Evolutionary conservation across 2,329 filamentous ascomycete genomes (phyloP).

Genomic region (Verticillium nonalfalfae): DNA sequence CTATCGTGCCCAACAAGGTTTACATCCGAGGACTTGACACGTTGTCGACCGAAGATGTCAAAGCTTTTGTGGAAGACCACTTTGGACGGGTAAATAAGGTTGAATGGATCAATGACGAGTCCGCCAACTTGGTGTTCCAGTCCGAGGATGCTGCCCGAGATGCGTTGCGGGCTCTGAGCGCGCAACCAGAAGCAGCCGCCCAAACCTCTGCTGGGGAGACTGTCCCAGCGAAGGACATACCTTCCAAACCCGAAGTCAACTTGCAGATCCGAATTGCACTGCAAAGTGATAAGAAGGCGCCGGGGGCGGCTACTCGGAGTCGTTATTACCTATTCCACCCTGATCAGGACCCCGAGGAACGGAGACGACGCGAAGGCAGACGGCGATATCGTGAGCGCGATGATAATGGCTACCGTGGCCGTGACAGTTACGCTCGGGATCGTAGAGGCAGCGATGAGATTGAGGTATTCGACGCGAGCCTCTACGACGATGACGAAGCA

Average conservation of each 20-base stretch:
- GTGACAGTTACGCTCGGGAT: conserved; percentile 25
- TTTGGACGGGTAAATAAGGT: conserved; percentile 56
- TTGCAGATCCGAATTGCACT: conserved; percentile 72
- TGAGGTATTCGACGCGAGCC: conserved; percentile 62
- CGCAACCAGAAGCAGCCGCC: conserved; percentile 35
- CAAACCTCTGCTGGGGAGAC: conserved; percentile 53
- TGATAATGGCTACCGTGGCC: conserved; percentile 19
- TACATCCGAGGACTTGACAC: conserved; percentile 79
- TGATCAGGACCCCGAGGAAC: conserved; percentile 77
- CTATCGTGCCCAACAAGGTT: conserved; percentile 49
- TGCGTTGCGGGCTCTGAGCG: conserved; percentile 47
- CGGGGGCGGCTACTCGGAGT: conserved; percentile 72
- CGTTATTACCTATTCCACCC: conserved; percentile 91
- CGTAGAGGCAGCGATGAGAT: conserved; percentile 41
- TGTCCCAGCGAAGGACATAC: conserved; percentile 62
- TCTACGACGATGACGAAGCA: conserved; percentile 69
- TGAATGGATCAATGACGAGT: conserved; percentile 94
- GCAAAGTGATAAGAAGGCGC: conserved; percentile 70
- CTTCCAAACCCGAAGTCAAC: conserved; percentile 60
- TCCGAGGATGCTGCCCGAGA: conserved; percentile 44
- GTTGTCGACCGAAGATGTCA: conserved; percentile 74
- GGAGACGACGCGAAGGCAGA: conserved; percentile 49
- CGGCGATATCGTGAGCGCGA: conserved; percentile 58
- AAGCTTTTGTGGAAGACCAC: conserved; percentile 65
- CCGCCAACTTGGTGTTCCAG: conserved; percentile 77